Evolutionary conservation across 495 filamentous ascomycete genomes (phyloP).

Genomic region (Aspergillus sclerotiicarbonarius): DNA sequence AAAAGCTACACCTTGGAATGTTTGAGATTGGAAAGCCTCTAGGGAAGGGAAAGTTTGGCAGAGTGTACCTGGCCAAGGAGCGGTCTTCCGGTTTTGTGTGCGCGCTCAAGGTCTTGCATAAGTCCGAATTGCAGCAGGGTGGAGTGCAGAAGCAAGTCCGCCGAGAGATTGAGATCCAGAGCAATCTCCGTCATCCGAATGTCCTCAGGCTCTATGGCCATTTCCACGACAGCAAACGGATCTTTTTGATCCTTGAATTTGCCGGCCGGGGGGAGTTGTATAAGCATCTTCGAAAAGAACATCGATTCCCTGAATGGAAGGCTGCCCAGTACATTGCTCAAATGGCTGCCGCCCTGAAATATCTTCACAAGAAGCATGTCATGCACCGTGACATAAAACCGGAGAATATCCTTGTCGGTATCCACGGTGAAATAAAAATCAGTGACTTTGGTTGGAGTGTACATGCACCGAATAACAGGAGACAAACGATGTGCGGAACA

Average conservation of each 20-base stretch:
- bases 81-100: constrained; percentile 88
- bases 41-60: constrained; percentile 96
- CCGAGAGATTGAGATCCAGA: constrained; percentile 97
- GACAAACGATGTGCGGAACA: constrained; percentile 95
- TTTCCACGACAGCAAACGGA: constrained; percentile 94
- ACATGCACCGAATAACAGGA: constrained; percentile 90
- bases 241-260: constrained; percentile 95
- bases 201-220: constrained; percentile 92
- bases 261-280: constrained; percentile 95
- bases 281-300: constrained; percentile 88
- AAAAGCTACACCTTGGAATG: constrained; percentile 92
- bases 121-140: constrained; percentile 86
- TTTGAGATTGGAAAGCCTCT: constrained; percentile 97
- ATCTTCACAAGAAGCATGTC: constrained; percentile 95
- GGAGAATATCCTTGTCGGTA: constrained; percentile 95
- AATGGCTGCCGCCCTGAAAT: constrained; percentile 90
- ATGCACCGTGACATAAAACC: constrained; percentile 99
- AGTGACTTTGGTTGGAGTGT: constrained; percentile 99
- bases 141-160: constrained; percentile 96
- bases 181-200: constrained; percentile 93
- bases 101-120: constrained; percentile 94
- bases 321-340: constrained; percentile 97
- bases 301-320: constrained; percentile 91
- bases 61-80: constrained; percentile 94
- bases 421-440: constrained; percentile 98